Evolutionary conservation across 495 filamentous ascomycete species (phyloP).

Genomic region (Aspergillus egyptiacus): DNA sequence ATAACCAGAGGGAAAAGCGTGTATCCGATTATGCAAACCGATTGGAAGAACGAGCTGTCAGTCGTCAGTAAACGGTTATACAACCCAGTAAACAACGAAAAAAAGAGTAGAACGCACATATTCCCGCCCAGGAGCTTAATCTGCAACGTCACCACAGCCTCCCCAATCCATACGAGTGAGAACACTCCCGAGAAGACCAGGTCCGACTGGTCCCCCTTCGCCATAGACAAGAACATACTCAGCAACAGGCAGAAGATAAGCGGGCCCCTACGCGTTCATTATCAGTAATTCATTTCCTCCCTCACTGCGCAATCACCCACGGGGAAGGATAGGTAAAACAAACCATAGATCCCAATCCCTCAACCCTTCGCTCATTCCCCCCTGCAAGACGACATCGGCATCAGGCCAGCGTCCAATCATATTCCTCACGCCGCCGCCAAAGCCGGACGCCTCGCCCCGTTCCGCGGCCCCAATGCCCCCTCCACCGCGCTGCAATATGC

Average conservation of each 20-base stretch:
- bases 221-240: conserved; percentile 77
- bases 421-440: conserved; percentile 57
- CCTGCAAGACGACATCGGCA: conserved; percentile 64
- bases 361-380: conserved; percentile 78
- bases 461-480: conserved; percentile 63
- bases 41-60: conserved; percentile 89
- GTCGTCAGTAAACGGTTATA: conserved; percentile 17
- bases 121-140: conserved; percentile 96
- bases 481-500: conserved; percentile 56
- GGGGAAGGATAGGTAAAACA: conserved; percentile 1
- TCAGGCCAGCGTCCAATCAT: conserved; percentile 65
- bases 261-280: conserved; percentile 58
- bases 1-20: conserved; percentile 98
- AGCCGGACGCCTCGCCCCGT: conserved; percentile 58
- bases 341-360: conserved; percentile 97
- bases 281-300: neutral
- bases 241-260: conserved; percentile 87
- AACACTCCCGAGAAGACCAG: conserved; percentile 94
- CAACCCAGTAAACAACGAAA: neutral
- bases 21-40: conserved; percentile 95
- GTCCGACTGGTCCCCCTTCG: conserved; percentile 68
- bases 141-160: conserved; percentile 96
- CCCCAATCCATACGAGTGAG: conserved; percentile 91
- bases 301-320: neutral
- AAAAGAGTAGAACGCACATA: conserved; percentile 60